These are phyloP conservation scores for Ilyonectria destructans DNA, from an alignment of 2,329 filamentous ascomycete genomes.

Conservation along the genomic window DNA sequence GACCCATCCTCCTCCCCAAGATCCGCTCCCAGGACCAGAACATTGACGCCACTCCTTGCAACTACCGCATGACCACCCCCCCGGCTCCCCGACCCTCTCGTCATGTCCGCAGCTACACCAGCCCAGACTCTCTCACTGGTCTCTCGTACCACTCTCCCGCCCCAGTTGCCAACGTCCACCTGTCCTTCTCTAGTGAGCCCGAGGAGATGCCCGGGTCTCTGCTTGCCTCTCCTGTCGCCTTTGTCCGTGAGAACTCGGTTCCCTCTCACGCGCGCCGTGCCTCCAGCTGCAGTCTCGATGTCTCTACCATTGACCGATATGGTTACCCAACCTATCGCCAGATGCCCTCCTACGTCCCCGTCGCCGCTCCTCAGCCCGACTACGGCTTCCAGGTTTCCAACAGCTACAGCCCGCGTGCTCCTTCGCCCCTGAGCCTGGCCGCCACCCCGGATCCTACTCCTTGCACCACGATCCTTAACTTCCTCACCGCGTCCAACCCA, in stretches of 20 bases:
- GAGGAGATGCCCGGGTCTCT: constrained; percentile 62
- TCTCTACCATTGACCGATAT: constrained; percentile 77
- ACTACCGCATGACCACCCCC: constrained; percentile 56
- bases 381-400: constrained; percentile 62
- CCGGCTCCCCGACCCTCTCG: constrained; percentile 54
- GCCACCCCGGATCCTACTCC: constrained; percentile 63
- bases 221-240: constrained; percentile 78
- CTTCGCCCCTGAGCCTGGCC: constrained; percentile 61
- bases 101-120: constrained; percentile 74
- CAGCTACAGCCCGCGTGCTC: constrained; percentile 63
- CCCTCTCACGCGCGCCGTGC: constrained; percentile 66
- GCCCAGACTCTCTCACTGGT: constrained; percentile 69
- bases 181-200: constrained; percentile 58
- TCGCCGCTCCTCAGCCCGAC: constrained; percentile 41
- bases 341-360: constrained; percentile 67
- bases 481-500: constrained; percentile 86
- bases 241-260: constrained; percentile 59
- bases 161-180: constrained; percentile 51
- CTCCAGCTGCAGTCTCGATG: constrained; percentile 80
- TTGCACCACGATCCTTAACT: constrained; percentile 81
- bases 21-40: constrained; percentile 89
- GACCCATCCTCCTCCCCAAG: constrained; percentile 86
- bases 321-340: constrained; percentile 90
- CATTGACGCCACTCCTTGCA: constrained; percentile 71
- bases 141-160: constrained; percentile 52